Base-by-base conservation (phyloP, 169 alveolate species). In the Cryptosporidium meleagridis region DNA sequence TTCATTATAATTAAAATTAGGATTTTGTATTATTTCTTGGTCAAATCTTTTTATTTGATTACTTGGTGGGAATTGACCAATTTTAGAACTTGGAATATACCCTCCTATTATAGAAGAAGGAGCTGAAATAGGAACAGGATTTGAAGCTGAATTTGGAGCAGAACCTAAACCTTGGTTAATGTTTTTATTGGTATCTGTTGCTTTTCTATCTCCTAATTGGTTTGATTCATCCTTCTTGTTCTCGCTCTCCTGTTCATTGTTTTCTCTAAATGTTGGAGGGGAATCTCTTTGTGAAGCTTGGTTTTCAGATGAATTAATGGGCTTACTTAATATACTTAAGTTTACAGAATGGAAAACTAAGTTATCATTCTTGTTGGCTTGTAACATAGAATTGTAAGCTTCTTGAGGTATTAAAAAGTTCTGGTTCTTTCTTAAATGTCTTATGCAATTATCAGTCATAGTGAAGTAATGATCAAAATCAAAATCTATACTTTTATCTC, bases 361-460 rank as follows among this genome's bases (percentile, higher is more conserved):
- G 21, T 70, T 48, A 3, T 70, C 84, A 41, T 29, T 23, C 23
- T 80, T 80, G 26, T n/a, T 80, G 33, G 87, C 69, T 44, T 80
- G 55, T 5, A 80, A 35, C 87, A 80, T 80, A 1, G 59, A 41
- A 29, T 65, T 59, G 33, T 80, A 80, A 35, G 87, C 87, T 48
- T 80, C 87, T 31, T 80, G 87, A 14, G 87, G 87, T 21, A 65
- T 45, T 48, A 80, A 31, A 65, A 80, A 80, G 55, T 80, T 44
- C 55, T 80, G 87, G 7, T 65, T 52, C 37, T 52, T 18, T 73
- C 26, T 73, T 73, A 73, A 52, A 73, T 73, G 73, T 14, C 37
- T 37, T 16, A 62, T 80, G 33, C 68, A 62, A 23, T 70, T 70
- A 51, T 80, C 75, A 41, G 55, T 80, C 0, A 62, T 21, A 26